Evolutionary conservation across 176 grass and related monocot species (phyloP).

Genomic region (Juncus effusus): DNA sequence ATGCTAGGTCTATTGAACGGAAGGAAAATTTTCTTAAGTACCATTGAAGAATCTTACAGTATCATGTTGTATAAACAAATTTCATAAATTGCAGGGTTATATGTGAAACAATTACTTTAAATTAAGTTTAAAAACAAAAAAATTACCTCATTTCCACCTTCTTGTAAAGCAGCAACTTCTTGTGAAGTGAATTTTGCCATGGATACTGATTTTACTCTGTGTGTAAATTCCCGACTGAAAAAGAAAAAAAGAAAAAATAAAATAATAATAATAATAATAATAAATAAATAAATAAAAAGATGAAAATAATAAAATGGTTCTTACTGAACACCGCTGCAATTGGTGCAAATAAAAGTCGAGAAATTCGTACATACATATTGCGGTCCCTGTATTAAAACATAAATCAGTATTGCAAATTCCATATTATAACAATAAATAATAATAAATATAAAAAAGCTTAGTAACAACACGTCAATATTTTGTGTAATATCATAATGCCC

Average conservation of each 20-base stretch:
- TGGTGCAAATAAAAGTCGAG: slow-evolving; percentile 94
- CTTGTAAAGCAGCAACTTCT: slow-evolving; percentile 86
- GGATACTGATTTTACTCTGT: slow-evolving; percentile 95
- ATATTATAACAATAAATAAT: slow-evolving; percentile 2
- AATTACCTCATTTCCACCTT: slow-evolving; percentile 85
- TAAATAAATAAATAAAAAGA: slow-evolving; percentile 21
- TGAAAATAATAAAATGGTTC: slow-evolving; percentile 32
- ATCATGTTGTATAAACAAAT: neutral
- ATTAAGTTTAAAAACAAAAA: slow-evolving; percentile 14
- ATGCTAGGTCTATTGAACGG: neutral
- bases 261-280: slow-evolving; percentile 14
- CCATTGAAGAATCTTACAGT: neutral
- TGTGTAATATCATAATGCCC: neutral
- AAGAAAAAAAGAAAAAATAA: slow-evolving; percentile 20
- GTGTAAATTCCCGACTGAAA: slow-evolving; percentile 83
- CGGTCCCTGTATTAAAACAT: slow-evolving; percentile 67
- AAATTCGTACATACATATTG: slow-evolving; percentile 99
- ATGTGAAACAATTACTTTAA: slow-evolving; percentile 16
- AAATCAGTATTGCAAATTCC: slow-evolving; percentile 29
- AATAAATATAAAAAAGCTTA: slow-evolving; percentile 1
- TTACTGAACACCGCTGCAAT: slow-evolving; percentile 99
- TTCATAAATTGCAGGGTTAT: slow-evolving; percentile 19
- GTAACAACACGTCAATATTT: neutral
- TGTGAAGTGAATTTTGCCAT: slow-evolving; percentile 99
- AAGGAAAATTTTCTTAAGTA: slow-evolving; percentile 1